phyloP scores from a whole-genome alignment of 2,329 filamentous ascomycete species.

The Diaporthe citriasiana region DNA sequence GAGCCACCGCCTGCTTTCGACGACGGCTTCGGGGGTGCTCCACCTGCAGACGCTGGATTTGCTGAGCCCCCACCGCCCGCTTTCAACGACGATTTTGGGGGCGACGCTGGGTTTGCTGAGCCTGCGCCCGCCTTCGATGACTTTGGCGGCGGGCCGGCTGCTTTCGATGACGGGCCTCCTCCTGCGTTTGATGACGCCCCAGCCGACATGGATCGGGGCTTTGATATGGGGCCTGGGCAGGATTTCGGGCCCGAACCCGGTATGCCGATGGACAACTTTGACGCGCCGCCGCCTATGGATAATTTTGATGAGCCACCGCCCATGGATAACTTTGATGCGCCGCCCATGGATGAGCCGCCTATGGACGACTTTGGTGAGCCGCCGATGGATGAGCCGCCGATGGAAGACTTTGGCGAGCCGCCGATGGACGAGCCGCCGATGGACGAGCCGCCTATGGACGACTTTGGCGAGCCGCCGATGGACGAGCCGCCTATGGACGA shows the following conservation, averaged over 20 bases:
- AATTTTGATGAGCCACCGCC: background rate
- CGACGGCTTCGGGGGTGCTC: background rate
- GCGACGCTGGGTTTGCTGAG: background rate
- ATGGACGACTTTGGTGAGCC: background rate
- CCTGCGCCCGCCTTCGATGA: background rate
- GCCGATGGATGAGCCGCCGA: no score
- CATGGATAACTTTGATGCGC: no score
- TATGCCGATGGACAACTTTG: background rate
- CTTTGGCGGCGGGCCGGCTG: background rate
- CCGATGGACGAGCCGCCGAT: background rate
- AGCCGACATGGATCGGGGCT: background rate
- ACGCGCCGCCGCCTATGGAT: background rate
- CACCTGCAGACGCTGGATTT: background rate
- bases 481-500: background rate
- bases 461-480: background rate
- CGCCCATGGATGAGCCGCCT: background rate
- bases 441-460: background rate
- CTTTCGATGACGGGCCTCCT: background rate
- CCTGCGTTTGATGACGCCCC: background rate
- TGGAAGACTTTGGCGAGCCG: background rate
- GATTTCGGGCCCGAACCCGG: background rate
- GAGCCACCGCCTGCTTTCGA: constrained; percentile 7
- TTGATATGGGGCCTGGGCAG: background rate
- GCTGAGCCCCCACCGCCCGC: background rate
- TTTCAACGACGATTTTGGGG: background rate